Percentiles rank a stretch among this genome's conserved stretches.
Evolutionary conservation across 1,139 yeast genomes (phyloP).

Genomic region (Kluyveromyces marxianus): DNA sequence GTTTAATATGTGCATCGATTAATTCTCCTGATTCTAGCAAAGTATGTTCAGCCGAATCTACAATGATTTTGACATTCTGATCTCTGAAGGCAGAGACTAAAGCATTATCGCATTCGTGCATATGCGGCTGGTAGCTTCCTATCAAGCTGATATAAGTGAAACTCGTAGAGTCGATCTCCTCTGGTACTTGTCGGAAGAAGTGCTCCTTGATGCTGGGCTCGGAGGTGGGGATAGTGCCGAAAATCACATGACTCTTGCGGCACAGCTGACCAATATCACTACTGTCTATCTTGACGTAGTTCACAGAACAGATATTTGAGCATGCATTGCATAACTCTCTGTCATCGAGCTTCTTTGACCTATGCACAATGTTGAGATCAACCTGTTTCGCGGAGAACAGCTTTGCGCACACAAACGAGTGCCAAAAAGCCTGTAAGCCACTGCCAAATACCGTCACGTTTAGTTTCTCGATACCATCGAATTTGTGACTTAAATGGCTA

Average conservation of each 20-base stretch:
- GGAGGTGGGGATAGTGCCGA: constrained; percentile 55
- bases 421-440: constrained; percentile 69
- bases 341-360: constrained; percentile 39
- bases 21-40: constrained; percentile 60
- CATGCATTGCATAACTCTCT: constrained; percentile 21
- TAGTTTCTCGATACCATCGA: constrained; percentile 6
- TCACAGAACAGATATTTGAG: constrained; percentile 9
- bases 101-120: constrained; percentile 53
- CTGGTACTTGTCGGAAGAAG: constrained; percentile 28
- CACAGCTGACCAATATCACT: constrained; percentile 11
- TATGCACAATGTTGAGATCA: constrained; percentile 37
- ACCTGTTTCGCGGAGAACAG: constrained; percentile 37
- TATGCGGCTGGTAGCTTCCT: constrained; percentile 63
- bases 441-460: constrained; percentile 45
- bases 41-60: constrained; percentile 53
- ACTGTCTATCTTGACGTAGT: constrained; percentile 15
- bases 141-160: constrained; percentile 49
- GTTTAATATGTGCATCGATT: constrained; percentile 37
- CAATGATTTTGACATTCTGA: constrained; percentile 37
- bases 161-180: constrained; percentile 23
- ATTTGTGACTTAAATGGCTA: constrained; percentile 25
- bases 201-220: constrained; percentile 37
- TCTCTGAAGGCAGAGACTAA: constrained; percentile 29
- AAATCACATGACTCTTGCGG: constrained; percentile 38
- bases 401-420: constrained; percentile 39